phyloP scores from a whole-genome alignment of 805 yeast genomes.

The Saccharomyces kudriavzevii region DNA sequence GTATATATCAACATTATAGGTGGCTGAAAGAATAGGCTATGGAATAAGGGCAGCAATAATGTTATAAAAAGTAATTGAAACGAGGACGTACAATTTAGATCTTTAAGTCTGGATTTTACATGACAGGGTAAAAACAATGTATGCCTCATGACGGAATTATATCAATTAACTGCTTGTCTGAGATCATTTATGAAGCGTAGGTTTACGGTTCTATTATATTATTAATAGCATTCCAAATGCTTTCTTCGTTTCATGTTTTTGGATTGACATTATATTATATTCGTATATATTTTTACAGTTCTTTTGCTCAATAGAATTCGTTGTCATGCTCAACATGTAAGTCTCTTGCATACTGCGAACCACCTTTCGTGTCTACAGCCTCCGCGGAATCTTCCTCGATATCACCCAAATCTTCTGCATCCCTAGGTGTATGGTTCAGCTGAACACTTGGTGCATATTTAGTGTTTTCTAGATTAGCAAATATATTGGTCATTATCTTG shows the following conservation, averaged over 20 bases:
- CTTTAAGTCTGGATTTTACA: too few species aligned
- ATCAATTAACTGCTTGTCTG: neutral
- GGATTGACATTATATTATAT: neutral
- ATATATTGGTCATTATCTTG: conserved; percentile 69
- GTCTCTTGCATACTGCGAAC: conserved; percentile 80
- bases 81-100: too few species aligned
- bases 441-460: conserved; percentile 96
- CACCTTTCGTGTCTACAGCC: conserved; percentile 85
- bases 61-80: too few species aligned
- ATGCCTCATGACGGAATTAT: neutral
- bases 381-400: conserved; percentile 75
- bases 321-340: conserved; percentile 58
- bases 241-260: neutral
- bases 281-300: neutral
- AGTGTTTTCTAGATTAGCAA: conserved; percentile 76
- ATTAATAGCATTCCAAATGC: neutral
- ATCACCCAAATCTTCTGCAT: conserved; percentile 78
- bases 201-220: neutral
- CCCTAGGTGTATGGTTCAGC: conserved; percentile 80
- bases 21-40: too few species aligned
- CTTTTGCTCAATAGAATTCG: conserved; percentile 48
- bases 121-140: too few species aligned
- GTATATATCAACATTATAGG: too few species aligned
- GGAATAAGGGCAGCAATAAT: too few species aligned
- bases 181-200: neutral